Evolutionary conservation across 2,329 filamentous ascomycete genomes (phyloP).

Genomic region (Chalaropsis ovoidea): DNA sequence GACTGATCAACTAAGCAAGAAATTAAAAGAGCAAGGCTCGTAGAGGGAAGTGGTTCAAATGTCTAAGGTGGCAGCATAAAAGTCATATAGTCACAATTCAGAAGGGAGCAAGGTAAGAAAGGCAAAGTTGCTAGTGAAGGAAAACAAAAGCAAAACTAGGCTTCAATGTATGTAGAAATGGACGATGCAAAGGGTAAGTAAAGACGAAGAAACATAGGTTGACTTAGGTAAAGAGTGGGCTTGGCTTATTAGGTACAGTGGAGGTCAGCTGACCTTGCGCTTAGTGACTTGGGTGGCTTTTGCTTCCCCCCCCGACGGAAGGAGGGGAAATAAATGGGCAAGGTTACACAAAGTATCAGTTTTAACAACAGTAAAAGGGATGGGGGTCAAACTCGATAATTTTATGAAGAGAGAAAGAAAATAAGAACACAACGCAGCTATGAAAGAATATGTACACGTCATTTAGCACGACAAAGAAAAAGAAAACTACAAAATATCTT

Average conservation of each 20-base stretch:
- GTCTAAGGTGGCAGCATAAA: too few relatives aligned
- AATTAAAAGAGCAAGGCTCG: too few relatives aligned
- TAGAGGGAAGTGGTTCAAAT: too few relatives aligned
- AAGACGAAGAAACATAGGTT: background rate
- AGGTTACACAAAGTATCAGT: too few relatives aligned
- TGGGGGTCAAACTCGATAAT: background rate
- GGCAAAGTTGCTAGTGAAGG: too few relatives aligned
- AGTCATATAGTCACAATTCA: too few relatives aligned
- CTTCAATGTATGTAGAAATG: too few relatives aligned
- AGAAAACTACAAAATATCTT: constrained; percentile 1
- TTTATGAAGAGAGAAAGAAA: background rate
- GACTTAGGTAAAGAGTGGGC: background rate
- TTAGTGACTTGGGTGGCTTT: too few relatives aligned
- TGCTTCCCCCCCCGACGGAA: background rate
- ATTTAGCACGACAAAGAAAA: background rate
- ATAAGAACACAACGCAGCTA: background rate
- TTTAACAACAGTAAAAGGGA: background rate
- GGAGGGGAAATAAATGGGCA: background rate
- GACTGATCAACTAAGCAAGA: too few relatives aligned
- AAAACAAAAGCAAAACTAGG: too few relatives aligned
- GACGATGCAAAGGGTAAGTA: too few relatives aligned
- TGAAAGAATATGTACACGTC: background rate
- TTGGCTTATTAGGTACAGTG: background rate
- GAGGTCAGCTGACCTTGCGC: background rate
- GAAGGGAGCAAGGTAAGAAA: too few relatives aligned